Evolutionary conservation across 2,329 filamentous ascomycete genomes (phyloP).

Genomic region (Penicillium olsonii): DNA sequence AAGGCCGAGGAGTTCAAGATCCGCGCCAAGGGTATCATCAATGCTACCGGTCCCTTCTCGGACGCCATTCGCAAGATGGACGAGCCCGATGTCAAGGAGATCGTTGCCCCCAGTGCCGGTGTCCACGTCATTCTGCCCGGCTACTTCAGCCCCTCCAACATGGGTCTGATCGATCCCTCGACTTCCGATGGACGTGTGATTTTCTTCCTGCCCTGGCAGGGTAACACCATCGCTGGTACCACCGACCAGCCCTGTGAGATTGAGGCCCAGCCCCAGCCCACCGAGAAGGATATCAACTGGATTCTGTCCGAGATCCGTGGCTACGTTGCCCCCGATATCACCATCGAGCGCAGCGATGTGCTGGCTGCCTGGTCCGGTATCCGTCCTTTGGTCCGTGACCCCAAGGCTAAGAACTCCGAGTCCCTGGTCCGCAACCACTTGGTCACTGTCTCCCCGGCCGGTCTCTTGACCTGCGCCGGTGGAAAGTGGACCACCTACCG

Average conservation of each 20-base stretch:
- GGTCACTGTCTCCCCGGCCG: slow-evolving; percentile 75
- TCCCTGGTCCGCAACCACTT: slow-evolving; percentile 86
- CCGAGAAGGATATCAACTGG: slow-evolving; percentile 84
- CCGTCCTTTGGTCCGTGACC: slow-evolving; percentile 80
- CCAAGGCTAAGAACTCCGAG: slow-evolving; percentile 81
- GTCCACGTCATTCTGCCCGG: slow-evolving; percentile 85
- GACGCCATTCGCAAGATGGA: slow-evolving; percentile 86
- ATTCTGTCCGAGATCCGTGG: slow-evolving; percentile 80
- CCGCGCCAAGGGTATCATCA: slow-evolving; percentile 78
- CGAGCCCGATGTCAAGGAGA: slow-evolving; percentile 69
- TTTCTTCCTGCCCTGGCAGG: slow-evolving; percentile 92
- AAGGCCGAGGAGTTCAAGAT: slow-evolving; percentile 66
- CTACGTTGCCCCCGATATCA: slow-evolving; percentile 82
- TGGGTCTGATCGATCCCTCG: slow-evolving; percentile 83
- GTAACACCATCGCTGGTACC: slow-evolving; percentile 87
- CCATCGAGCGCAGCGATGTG: slow-evolving; percentile 81
- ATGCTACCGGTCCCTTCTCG: slow-evolving; percentile 85
- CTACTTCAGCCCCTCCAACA: slow-evolving; percentile 80
- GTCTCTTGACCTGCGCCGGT: slow-evolving; percentile 80
- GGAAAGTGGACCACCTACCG: slow-evolving; percentile 94
- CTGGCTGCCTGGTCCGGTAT: slow-evolving; percentile 89
- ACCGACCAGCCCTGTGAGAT: slow-evolving; percentile 78
- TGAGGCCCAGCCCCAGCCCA: slow-evolving; percentile 71
- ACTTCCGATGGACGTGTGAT: slow-evolving; percentile 88
- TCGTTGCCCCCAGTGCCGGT: slow-evolving; percentile 81